Conservation (phyloP, 31 red algal genomes). For the Odonthalia washingtoniensis region DNA sequence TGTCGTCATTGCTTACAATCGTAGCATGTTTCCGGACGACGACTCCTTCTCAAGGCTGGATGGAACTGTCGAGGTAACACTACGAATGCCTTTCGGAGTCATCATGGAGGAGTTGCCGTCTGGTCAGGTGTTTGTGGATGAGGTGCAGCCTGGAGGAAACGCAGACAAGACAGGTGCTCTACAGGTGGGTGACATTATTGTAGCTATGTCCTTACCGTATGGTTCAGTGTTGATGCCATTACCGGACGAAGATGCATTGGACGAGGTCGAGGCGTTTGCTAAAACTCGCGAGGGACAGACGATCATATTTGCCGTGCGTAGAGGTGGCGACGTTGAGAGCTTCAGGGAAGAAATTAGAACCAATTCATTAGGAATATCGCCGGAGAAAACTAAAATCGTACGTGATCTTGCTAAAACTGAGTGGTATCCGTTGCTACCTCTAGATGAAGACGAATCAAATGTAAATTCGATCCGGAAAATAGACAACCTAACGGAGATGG, state of each 20-base stretch:
- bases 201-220: slow-evolving; percentile 61
- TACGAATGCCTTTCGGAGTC: slow-evolving; percentile 47
- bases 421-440: neutral
- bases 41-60: neutral
- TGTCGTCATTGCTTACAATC: neutral
- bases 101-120: slow-evolving; percentile 26
- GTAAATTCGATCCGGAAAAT: neutral
- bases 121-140: slow-evolving; percentile 62
- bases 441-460: neutral
- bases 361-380: neutral
- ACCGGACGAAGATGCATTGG: slow-evolving; percentile 18
- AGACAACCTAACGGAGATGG: neutral
- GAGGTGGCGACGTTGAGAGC: slow-evolving; percentile 10
- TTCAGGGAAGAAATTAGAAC: neutral
- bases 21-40: neutral
- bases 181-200: slow-evolving; percentile 49
- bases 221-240: slow-evolving; percentile 46
- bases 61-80: slow-evolving; percentile 23
- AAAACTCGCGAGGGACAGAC: slow-evolving; percentile 36
- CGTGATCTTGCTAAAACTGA: neutral
- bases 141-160: slow-evolving; percentile 53
- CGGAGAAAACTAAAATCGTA: neutral
- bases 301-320: slow-evolving; percentile 38
- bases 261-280: slow-evolving; percentile 41
- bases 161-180: slow-evolving; percentile 36